These are phyloP conservation scores for Phialemoniopsis sp. DNA, from an alignment of 2,329 filamentous ascomycete species.

Conservation along the genomic window DNA sequence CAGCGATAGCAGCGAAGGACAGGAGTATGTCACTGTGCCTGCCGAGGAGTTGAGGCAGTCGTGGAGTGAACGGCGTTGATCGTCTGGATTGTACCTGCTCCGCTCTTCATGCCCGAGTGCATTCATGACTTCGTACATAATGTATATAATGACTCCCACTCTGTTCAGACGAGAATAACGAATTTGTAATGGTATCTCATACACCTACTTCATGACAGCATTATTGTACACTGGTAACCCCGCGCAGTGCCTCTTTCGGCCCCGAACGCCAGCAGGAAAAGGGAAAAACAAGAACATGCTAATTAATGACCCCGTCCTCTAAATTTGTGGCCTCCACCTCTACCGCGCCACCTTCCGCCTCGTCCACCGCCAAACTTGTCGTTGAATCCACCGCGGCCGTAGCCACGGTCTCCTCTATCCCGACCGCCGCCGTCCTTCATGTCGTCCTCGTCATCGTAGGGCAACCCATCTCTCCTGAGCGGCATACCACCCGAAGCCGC, in stretches of 20 bases:
- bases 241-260: too few species aligned
- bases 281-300: too few species aligned
- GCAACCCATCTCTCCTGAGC: constrained; percentile 24
- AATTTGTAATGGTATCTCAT: constrained; percentile 1
- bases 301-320: constrained; percentile 13
- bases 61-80: constrained; percentile 1
- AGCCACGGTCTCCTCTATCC: constrained; percentile 13
- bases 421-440: constrained; percentile 17
- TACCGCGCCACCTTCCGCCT: constrained; percentile 25
- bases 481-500: constrained; percentile 34
- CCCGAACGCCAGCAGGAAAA: neutral
- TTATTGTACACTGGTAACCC: too few species aligned
- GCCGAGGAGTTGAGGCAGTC: constrained; percentile 17
- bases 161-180: constrained; percentile 1
- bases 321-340: constrained; percentile 18
- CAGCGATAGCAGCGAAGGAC: constrained; percentile 21
- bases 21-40: constrained; percentile 49
- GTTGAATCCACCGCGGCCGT: constrained; percentile 12
- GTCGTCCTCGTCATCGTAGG: constrained; percentile 20
- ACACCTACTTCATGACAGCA: too few species aligned
- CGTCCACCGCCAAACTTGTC: constrained; percentile 26
- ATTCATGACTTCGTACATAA: neutral
- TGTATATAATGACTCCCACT: neutral
- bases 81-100: neutral
- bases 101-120: neutral